Percentiles rank a stretch among this genome's conserved stretches.
Evolutionary conservation across 768 basidiomycete genomes (phyloP).

Genomic region (Rhodotorula taiwanensis): DNA sequence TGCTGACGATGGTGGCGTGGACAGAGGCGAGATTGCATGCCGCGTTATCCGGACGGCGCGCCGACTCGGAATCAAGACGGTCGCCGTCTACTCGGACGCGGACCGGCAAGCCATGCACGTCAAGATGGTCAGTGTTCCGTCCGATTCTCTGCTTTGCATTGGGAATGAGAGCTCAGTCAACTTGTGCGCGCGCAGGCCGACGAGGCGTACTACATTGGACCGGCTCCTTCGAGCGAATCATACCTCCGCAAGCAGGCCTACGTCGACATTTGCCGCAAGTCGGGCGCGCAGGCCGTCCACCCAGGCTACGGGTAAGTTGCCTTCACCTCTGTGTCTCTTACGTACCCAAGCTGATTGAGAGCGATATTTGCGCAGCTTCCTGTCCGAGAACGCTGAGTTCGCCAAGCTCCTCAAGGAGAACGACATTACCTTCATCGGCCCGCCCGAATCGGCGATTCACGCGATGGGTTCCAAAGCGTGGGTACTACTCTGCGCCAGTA

Average conservation of each 20-base stretch:
- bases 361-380: constrained; percentile 49
- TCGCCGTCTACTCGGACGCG: constrained; percentile 84
- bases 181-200: constrained; percentile 53
- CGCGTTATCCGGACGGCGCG: constrained; percentile 84
- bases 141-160: neutral
- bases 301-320: constrained; percentile 59
- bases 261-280: constrained; percentile 68
- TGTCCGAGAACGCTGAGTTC: constrained; percentile 85
- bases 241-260: constrained; percentile 86
- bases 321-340: neutral
- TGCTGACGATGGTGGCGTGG: neutral
- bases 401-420: constrained; percentile 65
- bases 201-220: constrained; percentile 86
- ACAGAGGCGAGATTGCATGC: constrained; percentile 90
- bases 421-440: constrained; percentile 84
- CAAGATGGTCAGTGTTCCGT: constrained; percentile 53
- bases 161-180: neutral
- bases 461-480: constrained; percentile 93
- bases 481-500: too few relatives aligned
- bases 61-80: constrained; percentile 80
- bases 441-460: constrained; percentile 75
- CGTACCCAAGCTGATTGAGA: too few relatives aligned
- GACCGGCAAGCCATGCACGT: constrained; percentile 78
- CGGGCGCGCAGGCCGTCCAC: constrained; percentile 88
- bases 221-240: constrained; percentile 78